Percentiles rank a stretch among this genome's conserved stretches.
These are phyloP conservation scores for Beauveria asiatica DNA, from an alignment of 2,329 filamentous ascomycete species.

Conservation along the genomic window DNA sequence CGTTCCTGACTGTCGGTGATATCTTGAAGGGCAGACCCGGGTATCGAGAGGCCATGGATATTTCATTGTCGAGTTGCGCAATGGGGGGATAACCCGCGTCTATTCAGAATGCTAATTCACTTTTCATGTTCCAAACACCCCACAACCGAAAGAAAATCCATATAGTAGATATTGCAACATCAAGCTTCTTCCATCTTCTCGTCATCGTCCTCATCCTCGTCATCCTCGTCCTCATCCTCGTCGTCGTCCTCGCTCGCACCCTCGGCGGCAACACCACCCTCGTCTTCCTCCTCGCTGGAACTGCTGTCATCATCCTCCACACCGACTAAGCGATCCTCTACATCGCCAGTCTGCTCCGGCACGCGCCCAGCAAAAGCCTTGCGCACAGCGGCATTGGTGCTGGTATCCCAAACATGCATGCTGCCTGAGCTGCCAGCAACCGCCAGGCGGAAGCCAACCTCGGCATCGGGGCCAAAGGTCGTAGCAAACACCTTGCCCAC, in stretches of 20 bases:
- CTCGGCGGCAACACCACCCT: constrained; percentile 36
- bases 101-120: constrained; percentile 9
- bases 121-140: constrained; percentile 9
- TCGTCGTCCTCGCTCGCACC: constrained; percentile 38
- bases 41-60: background rate
- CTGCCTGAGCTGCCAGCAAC: constrained; percentile 91
- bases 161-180: background rate
- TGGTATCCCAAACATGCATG: constrained; percentile 92
- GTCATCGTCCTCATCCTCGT: constrained; percentile 48
- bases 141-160: background rate
- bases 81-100: background rate
- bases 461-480: constrained; percentile 78
- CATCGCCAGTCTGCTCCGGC: constrained; percentile 47
- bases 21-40: background rate
- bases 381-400: constrained; percentile 82
- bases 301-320: constrained; percentile 62
- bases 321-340: constrained; percentile 70
- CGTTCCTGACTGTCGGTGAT: background rate
- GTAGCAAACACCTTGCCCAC: constrained; percentile 93
- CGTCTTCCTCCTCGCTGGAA: constrained; percentile 52
- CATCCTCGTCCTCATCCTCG: constrained; percentile 26
- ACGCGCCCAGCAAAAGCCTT: constrained; percentile 67
- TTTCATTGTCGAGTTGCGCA: background rate
- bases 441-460: constrained; percentile 85
- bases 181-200: constrained; percentile 32